Base-by-base conservation (phyloP, 2,329 filamentous ascomycete species). In the Fusarium sp. region DNA sequence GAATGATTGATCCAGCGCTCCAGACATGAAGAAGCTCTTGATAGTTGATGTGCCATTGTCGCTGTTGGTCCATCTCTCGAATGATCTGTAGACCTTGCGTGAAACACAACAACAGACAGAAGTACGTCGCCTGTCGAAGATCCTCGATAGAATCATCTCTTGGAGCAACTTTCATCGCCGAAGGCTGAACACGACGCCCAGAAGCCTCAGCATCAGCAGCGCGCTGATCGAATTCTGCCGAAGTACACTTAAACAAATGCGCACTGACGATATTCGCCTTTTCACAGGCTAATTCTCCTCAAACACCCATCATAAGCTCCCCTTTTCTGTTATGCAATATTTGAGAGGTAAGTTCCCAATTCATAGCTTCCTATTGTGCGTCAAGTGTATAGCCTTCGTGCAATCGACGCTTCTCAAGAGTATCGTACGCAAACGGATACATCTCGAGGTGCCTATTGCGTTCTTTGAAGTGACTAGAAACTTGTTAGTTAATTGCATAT, bases 261-360 rank as follows among this genome's bases (percentile, higher is more conserved):
- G 63, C 60, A 44, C 63, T 50, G 14, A 66, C 25, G 2, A 65
- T 65, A 4, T 38, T 65, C 25, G 25, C 25, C 25, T 25, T 25
- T 25, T 25, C 25, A 25, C 25, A 25, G 25, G 25, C 25, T 25
- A 25, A 25, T 4, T 25, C 25, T 25, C 25, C 25, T 25, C 25
- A 25, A 25, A 25, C 25, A 25, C 25, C 25, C 25, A 25, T 25
- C 25, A 25, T 25, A 25, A 25, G 25, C 25, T 25, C 25, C 25
- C 25, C 25, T 25, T 25, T 25, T 5, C 25, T 25, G 25, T 25
- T 25, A 25, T 25, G 25, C 25, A 25, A 25, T 25, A 25, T 25
- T 25, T 25, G 25, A 25, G 25, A 25, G 25, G 25, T 25, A 25
- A 25, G 25, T 25, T 25, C 25, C 25, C 25, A 25, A 25, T 25